Base-by-base conservation (phyloP, 108 stramenopile species). In the Conticribra weissflogii region DNA sequence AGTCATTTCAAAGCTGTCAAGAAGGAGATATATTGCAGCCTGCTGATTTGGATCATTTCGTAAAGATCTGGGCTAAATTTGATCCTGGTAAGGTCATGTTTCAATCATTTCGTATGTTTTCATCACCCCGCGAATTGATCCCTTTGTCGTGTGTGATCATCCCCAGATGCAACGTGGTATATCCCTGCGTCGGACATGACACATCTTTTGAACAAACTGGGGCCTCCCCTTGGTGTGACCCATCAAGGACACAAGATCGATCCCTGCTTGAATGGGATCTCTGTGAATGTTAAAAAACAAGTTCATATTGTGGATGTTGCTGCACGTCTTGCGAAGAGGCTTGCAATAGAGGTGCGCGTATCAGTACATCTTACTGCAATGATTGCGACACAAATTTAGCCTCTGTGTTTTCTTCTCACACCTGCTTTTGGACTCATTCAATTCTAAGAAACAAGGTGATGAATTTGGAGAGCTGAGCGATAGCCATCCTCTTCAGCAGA, bases 1-100 rank as follows among this genome's bases (percentile, higher is more conserved):
- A 81, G 30, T 67, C 81, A 27, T 90, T 87, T 59, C 81, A 75
- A 23, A 54, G 59, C 31, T 59, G 57, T 18, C 81, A 56, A 33
- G 86, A 82, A 44, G 70, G 82, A 19, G 82, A 79, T 14, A 71
- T 75, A 28, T 21, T 79, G 0, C 44, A 59, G 5, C 66, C 57
- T 3, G 32, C 31, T 21, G 78, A 79, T 68, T 27, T 83, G 30
- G 74, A 74, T 34, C 56, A 50, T 19, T 83, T 83, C 57, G 63
- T 65, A 0, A 52, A n/a, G 9, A 45, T 51, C 9, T 83, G 82
- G 82, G 3, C 49, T 2, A 21, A 61, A 52, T 83, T 52, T 74
- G 82, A 83, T 71, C 72, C n/a, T n/a, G n/a, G n/a, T n/a, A n/a
- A n/a, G n/a, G n/a, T n/a, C n/a, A n/a, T n/a, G n/a, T 36, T n/a